Evolutionary conservation across 208 protist species (phyloP), one percentile per base, ranked within the genome.

Genomic region (Trypanosoma mega): DNA sequence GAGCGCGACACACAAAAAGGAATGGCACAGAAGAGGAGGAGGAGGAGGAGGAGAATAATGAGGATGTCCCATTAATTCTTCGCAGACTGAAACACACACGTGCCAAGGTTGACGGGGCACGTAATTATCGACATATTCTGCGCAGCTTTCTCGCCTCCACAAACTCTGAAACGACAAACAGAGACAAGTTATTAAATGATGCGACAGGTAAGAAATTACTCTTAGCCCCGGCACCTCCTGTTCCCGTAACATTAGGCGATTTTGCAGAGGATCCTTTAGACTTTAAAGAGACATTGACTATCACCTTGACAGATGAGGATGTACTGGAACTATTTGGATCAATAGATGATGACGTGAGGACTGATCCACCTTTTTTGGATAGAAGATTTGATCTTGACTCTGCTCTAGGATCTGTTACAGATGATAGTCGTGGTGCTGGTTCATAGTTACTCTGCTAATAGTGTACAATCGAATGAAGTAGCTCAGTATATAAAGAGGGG

Each of bases 321-420:
- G 78, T 93, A 9, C 51, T 88, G 31, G 78, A 87, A 48, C 67
- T 93, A 1, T 90, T 93, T 74, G 86, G 78, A 14, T 33, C 51
- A 23, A 18, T 11, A 68, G 18, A 43, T 14, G 44, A 39, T 24
- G 18, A 52, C 26, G 16, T 31, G n/a, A 55, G 11, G 43, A 53
- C 16, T 46, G 44, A 21, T 59, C 39, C n/a, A 2, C 26, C 34
- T n/a, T 20, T 6, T 30, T 60, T 60, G 56, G 11, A n/a, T 12
- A 44, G 24, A 34, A 62, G 9, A 24, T 59, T 65, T 30, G 18
- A 9, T 7, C 31, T 58, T 63, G 52, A 60, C 27, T 39, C 8
- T 6, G 27, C 44, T n/a, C 18, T 21, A 31, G 44, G 2, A 41
- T 4, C 7, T 8, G 5, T 16, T 39, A 39, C 12, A 39, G 6